phyloP scores from a whole-genome alignment of 331 rosid genomes.

The Phaseolus coccineus region DNA sequence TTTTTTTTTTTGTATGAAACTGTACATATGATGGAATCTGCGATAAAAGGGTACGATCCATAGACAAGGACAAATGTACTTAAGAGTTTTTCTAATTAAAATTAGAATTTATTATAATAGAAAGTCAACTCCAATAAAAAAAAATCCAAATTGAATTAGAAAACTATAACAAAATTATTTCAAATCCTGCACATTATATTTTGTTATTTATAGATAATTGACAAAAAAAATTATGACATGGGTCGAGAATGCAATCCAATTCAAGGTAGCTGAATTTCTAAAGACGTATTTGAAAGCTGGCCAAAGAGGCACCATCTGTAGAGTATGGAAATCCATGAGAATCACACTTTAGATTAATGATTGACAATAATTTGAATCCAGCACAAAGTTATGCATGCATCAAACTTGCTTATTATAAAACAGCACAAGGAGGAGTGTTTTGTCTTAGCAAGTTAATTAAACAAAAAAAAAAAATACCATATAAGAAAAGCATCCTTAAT shows the following conservation, averaged over 20 bases:
- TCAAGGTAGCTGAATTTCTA: constrained; percentile 28
- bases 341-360: constrained; percentile 9
- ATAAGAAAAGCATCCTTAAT: constrained; percentile 1
- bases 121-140: not conserved
- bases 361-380: not conserved
- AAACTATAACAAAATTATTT: not conserved
- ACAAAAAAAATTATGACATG: not conserved
- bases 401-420: not conserved
- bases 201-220: not conserved
- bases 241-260: constrained; percentile 24
- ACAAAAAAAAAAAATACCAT: constrained; percentile 7
- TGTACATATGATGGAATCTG: too few species aligned
- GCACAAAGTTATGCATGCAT: not conserved
- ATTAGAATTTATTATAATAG: not conserved
- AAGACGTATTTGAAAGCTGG: constrained; percentile 3
- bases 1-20: too few species aligned
- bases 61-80: too few species aligned
- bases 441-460: not conserved
- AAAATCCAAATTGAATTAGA: not conserved
- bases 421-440: not conserved
- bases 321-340: not conserved
- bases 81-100: not conserved
- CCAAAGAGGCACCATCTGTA: not conserved
- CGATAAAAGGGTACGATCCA: too few species aligned
- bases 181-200: not conserved